phyloP scores from a whole-genome alignment of 148 eudicot species.

The Limonium bicolor region DNA sequence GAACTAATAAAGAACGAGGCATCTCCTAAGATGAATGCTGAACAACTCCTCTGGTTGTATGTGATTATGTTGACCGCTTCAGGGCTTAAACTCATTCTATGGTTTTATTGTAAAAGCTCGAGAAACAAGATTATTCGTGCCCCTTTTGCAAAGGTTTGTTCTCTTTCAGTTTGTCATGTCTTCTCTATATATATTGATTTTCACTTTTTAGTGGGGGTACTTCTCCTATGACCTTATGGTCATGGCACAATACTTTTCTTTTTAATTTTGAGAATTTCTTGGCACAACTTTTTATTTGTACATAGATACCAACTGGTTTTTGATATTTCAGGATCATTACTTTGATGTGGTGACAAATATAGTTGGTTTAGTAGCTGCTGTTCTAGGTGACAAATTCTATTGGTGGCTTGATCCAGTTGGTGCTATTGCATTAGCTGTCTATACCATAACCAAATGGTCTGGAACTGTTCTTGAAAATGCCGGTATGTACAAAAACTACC shows the following conservation, averaged over 20 bases:
- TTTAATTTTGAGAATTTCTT: too few species aligned
- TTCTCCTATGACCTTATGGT: too few species aligned
- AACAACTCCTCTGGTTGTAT: constrained; percentile 47
- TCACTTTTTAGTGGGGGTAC: too few species aligned
- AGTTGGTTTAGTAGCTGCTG: constrained; percentile 59
- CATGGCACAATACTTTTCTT: too few species aligned
- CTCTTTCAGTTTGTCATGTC: background rate
- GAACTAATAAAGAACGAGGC: constrained; percentile 33
- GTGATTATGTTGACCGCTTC: constrained; percentile 54
- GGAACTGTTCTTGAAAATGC: constrained; percentile 75
- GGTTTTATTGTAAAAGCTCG: constrained; percentile 59
- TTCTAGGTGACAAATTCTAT: constrained; percentile 46
- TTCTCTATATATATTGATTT: background rate
- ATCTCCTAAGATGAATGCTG: constrained; percentile 24
- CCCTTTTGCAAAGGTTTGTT: constrained; percentile 53
- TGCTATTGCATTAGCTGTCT: constrained; percentile 45
- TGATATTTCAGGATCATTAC: constrained; percentile 46
- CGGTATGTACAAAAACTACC: constrained; percentile 13
- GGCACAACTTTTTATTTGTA: background rate
- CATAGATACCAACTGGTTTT: background rate
- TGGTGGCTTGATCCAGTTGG: constrained; percentile 82
- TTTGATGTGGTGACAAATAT: constrained; percentile 72
- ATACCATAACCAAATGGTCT: constrained; percentile 62
- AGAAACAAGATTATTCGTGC: constrained; percentile 63
- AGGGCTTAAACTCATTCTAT: constrained; percentile 38